Evolutionary conservation across 805 yeast species (phyloP).

Genomic region (Ogataea pilisensis): DNA sequence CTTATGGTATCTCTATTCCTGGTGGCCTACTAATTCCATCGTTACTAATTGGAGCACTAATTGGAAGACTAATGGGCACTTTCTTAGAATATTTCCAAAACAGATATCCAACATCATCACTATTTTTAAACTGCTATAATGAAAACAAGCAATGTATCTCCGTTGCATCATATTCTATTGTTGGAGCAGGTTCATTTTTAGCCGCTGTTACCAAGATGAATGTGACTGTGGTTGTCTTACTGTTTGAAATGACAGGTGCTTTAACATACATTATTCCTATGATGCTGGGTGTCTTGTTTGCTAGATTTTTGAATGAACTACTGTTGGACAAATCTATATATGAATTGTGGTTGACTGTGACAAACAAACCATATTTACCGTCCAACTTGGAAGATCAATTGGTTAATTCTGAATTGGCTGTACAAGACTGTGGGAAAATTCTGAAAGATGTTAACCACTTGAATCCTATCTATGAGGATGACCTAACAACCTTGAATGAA

Average conservation of each 20-base stretch:
- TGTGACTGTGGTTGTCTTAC: conserved; percentile 72
- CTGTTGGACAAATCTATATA: conserved; percentile 58
- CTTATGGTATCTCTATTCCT: conserved; percentile 66
- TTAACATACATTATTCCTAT: conserved; percentile 78
- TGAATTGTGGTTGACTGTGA: conserved; percentile 48
- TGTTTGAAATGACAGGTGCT: conserved; percentile 85
- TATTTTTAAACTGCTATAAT: conserved; percentile 37
- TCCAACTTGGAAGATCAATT: conserved; percentile 34
- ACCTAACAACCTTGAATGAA: conserved; percentile 19
- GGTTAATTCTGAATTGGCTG: conserved; percentile 35
- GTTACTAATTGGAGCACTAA: conserved; percentile 55
- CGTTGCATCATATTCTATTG: conserved; percentile 84
- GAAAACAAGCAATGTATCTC: conserved; percentile 52
- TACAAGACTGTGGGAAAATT: conserved; percentile 30
- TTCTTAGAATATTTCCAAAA: conserved; percentile 46
- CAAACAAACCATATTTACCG: conserved; percentile 38
- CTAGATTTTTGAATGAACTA: conserved; percentile 69
- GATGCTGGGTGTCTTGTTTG: conserved; percentile 75
- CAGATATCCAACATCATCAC: conserved; percentile 32
- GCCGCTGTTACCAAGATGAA: conserved; percentile 81
- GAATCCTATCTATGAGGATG: conserved; percentile 32
- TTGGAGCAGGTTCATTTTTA: conserved; percentile 81
- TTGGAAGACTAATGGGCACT: conserved; percentile 55
- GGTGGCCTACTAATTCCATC: conserved; percentile 68
- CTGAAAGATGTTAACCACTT: conserved; percentile 33